Conservation (phyloP, 257 asterid genomes). For the Osmanthus fragrans region DNA sequence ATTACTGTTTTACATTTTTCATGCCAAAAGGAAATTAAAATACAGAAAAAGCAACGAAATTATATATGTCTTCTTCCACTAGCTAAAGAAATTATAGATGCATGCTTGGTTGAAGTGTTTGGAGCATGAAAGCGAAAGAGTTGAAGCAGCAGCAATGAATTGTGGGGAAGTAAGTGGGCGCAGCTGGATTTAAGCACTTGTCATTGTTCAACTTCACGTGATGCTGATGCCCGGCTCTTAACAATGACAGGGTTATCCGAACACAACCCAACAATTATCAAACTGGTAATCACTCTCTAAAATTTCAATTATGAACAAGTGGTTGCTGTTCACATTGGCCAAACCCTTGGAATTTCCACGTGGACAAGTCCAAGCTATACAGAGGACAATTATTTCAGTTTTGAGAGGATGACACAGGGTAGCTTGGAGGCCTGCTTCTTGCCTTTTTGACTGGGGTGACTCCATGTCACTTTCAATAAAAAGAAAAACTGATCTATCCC, state of each 20-base stretch:
- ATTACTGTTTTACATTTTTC: background rate
- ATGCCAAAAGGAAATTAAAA: background rate
- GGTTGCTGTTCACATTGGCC: background rate
- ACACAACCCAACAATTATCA: too few relatives aligned
- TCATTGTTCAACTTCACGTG: background rate
- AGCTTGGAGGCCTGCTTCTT: conserved; percentile 19
- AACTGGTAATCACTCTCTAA: too few relatives aligned
- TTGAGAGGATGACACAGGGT: conserved; percentile 20
- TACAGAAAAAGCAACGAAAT: background rate
- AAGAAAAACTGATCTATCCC: conserved; percentile 26
- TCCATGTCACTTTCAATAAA: conserved; percentile 32
- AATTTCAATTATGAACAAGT: too few relatives aligned
- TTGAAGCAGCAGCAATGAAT: background rate
- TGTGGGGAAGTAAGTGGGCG: background rate
- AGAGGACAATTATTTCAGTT: conserved; percentile 27
- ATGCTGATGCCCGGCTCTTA: background rate
- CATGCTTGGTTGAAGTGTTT: background rate
- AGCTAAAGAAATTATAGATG: background rate
- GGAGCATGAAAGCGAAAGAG: background rate
- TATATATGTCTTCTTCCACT: background rate
- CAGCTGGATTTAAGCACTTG: too few relatives aligned
- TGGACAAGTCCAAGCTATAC: conserved; percentile 16
- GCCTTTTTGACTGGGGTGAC: conserved; percentile 36
- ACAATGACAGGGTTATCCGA: background rate
- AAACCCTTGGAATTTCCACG: background rate